Evolutionary conservation across 2,329 filamentous ascomycete genomes (phyloP).

Genomic region (Raffaelea deltoideospora): DNA sequence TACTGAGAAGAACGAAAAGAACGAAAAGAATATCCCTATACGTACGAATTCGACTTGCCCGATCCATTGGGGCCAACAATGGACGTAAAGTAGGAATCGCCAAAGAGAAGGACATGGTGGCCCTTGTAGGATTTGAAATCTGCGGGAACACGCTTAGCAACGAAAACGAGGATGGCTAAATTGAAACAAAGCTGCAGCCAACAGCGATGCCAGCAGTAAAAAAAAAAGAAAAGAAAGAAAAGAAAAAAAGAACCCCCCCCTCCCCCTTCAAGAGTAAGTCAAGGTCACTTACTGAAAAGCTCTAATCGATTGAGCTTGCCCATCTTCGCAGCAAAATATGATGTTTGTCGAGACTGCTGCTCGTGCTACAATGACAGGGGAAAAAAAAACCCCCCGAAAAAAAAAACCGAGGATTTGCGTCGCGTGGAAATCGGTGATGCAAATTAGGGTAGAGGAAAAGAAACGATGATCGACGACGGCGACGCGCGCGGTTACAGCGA

Average conservation of each 20-base stretch:
- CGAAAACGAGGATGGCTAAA: background rate
- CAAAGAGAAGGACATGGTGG: constrained; percentile 84
- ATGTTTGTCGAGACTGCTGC: too few relatives aligned
- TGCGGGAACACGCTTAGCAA: constrained; percentile 19
- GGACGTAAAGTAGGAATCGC: constrained; percentile 96
- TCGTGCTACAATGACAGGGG: too few relatives aligned
- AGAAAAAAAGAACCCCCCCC: too few relatives aligned
- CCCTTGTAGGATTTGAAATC: constrained; percentile 99
- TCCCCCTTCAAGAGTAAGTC: too few relatives aligned
- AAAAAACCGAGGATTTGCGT: too few relatives aligned
- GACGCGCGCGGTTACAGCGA: too few relatives aligned
- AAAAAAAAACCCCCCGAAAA: too few relatives aligned
- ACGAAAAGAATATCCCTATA: constrained; percentile 8
- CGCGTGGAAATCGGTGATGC: too few relatives aligned
- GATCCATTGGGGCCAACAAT: constrained; percentile 99
- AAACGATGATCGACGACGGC: too few relatives aligned
- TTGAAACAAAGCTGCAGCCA: background rate
- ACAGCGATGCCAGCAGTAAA: background rate
- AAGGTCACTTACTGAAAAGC: constrained; percentile 59
- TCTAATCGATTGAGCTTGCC: constrained; percentile 92
- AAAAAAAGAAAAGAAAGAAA: too few relatives aligned
- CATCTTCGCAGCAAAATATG: constrained; percentile 48
- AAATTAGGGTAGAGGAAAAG: too few relatives aligned
- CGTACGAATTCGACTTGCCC: constrained; percentile 93
- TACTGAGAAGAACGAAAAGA: background rate